A percentile compares a stretch with the other conserved stretches of the same genome.
phyloP scores from a whole-genome alignment of 75 land plant genomes.

The Isoetes taiwanensis region DNA sequence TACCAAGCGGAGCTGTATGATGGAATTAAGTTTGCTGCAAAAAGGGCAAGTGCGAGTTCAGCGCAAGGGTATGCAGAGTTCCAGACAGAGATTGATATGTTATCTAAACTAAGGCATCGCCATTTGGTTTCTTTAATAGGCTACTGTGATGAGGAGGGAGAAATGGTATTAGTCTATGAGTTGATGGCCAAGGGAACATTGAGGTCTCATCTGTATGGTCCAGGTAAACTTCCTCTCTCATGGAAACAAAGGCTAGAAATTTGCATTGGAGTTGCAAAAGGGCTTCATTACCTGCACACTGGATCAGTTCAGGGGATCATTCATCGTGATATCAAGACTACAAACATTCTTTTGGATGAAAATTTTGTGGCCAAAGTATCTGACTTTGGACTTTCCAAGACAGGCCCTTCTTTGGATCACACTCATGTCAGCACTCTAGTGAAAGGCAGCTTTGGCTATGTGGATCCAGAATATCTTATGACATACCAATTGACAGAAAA shows the following conservation, averaged over 20 bases:
- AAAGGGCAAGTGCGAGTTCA: background rate
- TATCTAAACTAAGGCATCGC: slow-evolving; percentile 33
- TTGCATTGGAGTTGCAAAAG: slow-evolving; percentile 3
- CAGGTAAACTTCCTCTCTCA: background rate
- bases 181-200: slow-evolving; percentile 29
- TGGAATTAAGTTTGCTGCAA: background rate
- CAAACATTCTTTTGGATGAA: slow-evolving; percentile 3
- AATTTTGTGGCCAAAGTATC: slow-evolving; percentile 1
- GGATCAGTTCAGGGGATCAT: slow-evolving; percentile 6
- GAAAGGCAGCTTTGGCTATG: background rate
- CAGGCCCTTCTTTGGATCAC: background rate
- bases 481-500: background rate
- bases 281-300: slow-evolving; percentile 5
- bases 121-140: slow-evolving; percentile 38
- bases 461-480: background rate
- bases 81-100: slow-evolving; percentile 23
- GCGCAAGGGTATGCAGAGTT: slow-evolving; percentile 13
- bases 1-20: background rate
- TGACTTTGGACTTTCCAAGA: slow-evolving; percentile 1
- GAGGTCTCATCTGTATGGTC: background rate
- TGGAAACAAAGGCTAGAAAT: slow-evolving; percentile 21
- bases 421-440: slow-evolving; percentile 12
- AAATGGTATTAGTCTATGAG: slow-evolving; percentile 44
- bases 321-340: background rate
- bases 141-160: too few species aligned